Conservation (phyloP, 2,329 filamentous ascomycete species). For the Cladosporium phlei region DNA sequence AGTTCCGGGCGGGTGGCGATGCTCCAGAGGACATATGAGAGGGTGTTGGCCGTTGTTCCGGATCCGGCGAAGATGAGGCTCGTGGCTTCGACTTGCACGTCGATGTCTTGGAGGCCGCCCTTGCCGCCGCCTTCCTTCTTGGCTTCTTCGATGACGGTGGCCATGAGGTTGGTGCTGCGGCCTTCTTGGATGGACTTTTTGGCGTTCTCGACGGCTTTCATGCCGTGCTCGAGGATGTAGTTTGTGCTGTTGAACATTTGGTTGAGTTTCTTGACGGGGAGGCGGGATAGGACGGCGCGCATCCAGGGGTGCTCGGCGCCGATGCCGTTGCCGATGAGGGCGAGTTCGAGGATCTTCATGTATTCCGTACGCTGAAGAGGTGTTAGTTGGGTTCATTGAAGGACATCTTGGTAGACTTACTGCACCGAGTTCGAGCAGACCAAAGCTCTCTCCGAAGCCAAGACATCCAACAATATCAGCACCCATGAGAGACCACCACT, state of each 20-base stretch:
- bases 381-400: conserved; percentile 30
- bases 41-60: conserved; percentile 29
- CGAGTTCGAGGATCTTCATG: conserved; percentile 29
- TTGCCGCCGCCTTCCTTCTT: conserved; percentile 26
- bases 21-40: conserved; percentile 30
- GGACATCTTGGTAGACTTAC: conserved; percentile 32
- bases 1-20: conserved; percentile 23
- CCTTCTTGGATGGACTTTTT: conserved; percentile 16
- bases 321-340: conserved; percentile 29
- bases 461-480: conserved; percentile 17
- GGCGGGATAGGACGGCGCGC: conserved; percentile 18
- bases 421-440: conserved; percentile 13
- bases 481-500: conserved; percentile 31
- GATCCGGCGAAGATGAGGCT: conserved; percentile 30
- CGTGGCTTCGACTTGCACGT: conserved; percentile 26
- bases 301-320: conserved; percentile 31
- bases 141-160: conserved; percentile 20
- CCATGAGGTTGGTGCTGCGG: conserved; percentile 25
- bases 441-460: conserved; percentile 17
- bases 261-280: conserved; percentile 22
- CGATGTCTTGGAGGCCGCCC: conserved; percentile 21
- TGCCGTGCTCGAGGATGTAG: conserved; percentile 22
- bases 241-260: conserved; percentile 22
- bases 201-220: conserved; percentile 24
- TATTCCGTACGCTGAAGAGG: conserved; percentile 25